These are phyloP conservation scores for Puccinia polysora DNA, from an alignment of 1,284 basidiomycete genomes.

Conservation along the genomic window DNA sequence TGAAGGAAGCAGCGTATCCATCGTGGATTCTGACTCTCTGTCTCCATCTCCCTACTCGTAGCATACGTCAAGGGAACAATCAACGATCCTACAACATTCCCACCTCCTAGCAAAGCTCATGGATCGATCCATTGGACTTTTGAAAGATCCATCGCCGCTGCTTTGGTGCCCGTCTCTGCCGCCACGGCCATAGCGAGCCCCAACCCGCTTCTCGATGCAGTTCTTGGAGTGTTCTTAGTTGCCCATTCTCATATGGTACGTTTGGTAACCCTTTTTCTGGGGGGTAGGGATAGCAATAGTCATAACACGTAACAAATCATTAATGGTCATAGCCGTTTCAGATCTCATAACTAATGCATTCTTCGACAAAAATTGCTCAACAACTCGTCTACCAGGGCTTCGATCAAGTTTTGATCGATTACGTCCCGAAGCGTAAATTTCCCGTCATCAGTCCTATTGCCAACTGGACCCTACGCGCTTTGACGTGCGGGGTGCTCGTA, in stretches of 20 bases:
- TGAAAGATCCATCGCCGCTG: slow-evolving; percentile 80
- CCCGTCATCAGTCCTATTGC: slow-evolving; percentile 66
- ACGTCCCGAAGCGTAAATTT: slow-evolving; percentile 90
- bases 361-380: background rate
- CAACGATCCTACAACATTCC: slow-evolving; percentile 90
- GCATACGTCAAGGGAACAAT: slow-evolving; percentile 88
- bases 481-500: slow-evolving; percentile 77
- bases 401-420: slow-evolving; percentile 61
- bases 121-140: slow-evolving; percentile 98
- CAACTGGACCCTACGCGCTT: slow-evolving; percentile 70
- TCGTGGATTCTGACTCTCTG: background rate
- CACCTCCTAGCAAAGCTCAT: slow-evolving; percentile 70
- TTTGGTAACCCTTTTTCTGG: slow-evolving; percentile 32
- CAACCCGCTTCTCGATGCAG: slow-evolving; percentile 75
- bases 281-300: slow-evolving; percentile 7
- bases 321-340: slow-evolving; percentile 56
- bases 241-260: slow-evolving; percentile 89
- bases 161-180: slow-evolving; percentile 70
- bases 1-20: background rate
- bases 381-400: slow-evolving; percentile 48
- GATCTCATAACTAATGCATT: background rate
- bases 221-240: slow-evolving; percentile 78
- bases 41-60: slow-evolving; percentile 51
- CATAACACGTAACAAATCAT: too few species aligned
- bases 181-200: slow-evolving; percentile 58